Evolutionary conservation across 768 basidiomycete species (phyloP).

Genomic region (Amanita pallidorosea): DNA sequence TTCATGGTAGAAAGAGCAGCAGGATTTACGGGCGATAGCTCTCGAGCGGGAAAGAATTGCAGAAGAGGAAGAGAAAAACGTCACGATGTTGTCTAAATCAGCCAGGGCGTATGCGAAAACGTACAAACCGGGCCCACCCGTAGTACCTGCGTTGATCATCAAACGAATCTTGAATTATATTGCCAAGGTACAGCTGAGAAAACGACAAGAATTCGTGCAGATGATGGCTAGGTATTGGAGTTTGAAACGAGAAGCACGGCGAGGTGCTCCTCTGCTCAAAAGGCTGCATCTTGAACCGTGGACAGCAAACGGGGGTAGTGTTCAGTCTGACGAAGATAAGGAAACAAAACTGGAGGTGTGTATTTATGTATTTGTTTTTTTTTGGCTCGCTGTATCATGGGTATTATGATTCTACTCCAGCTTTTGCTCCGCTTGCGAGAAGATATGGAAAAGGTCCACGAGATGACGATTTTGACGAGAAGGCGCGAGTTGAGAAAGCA

Average conservation of each 20-base stretch:
- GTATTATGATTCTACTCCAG: slow-evolving; percentile 15
- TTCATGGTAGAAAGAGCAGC: slow-evolving; percentile 50
- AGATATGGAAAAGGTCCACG: slow-evolving; percentile 68
- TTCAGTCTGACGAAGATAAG: slow-evolving; percentile 77
- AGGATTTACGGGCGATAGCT: slow-evolving; percentile 46
- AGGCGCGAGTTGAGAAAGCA: slow-evolving; percentile 81
- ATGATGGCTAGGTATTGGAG: slow-evolving; percentile 92
- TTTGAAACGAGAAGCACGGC: slow-evolving; percentile 83
- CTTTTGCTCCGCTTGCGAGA: slow-evolving; percentile 52
- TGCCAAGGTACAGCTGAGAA: slow-evolving; percentile 54
- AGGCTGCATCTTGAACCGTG: slow-evolving; percentile 93
- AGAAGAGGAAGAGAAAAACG: slow-evolving; percentile 29
- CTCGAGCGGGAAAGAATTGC: slow-evolving; percentile 31
- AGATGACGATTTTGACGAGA: slow-evolving; percentile 53
- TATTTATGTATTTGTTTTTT: no score
- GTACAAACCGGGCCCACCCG: slow-evolving; percentile 86
- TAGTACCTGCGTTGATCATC: slow-evolving; percentile 82
- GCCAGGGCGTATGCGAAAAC: slow-evolving; percentile 88
- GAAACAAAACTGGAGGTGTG: slow-evolving; percentile 71
- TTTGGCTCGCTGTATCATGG: background rate
- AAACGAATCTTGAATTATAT: slow-evolving; percentile 71
- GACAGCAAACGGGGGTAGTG: slow-evolving; percentile 65
- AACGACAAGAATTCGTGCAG: slow-evolving; percentile 68
- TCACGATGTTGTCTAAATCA: slow-evolving; percentile 49
- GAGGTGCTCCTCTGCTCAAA: slow-evolving; percentile 91